Evolutionary conservation across 352 stramenopile species (phyloP), one percentile per base, ranked within the genome.

Genomic region (Globisporangium abappressorium): DNA sequence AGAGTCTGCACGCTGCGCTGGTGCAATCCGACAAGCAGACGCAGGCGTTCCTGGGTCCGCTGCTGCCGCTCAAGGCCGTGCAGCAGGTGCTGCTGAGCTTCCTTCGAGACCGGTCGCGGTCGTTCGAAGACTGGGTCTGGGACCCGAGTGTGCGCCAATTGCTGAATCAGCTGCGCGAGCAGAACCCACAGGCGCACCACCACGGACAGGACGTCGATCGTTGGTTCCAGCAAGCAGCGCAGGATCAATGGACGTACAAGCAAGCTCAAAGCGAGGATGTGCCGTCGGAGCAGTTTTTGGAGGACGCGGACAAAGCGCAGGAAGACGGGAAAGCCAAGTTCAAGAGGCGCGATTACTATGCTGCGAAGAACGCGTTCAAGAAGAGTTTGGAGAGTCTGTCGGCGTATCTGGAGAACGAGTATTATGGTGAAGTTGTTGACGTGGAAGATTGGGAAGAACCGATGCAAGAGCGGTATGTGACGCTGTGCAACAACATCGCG

Each of bases 111-210:
- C 5, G 57, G 20, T 84, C 77, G 38, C 78, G 81, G 15, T 76
- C 76, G 38, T 92, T 95, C 60, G 76, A 85, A 56, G 84, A 94
- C 62, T 91, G 86, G 79, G 76, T 95, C 1, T 93, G 84, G 85
- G 85, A 95, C 58, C 74, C 84, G 0, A 69, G 72, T 12, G 79
- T 89, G 33, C 85, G 76, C 11, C 73, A 89, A 53, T 75, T 89
- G 24, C 72, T 95, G 11, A 28, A 74, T 0, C 69, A 71, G 5
- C 73, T 95, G 63, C 77, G 82, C 24, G 66, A 74, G 14, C 69
- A 77, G 55, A 70, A 78, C 14, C 75, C 76, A 2, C 69, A 69
- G 53, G 51, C 56, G 7, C 71, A 78, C 22, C 41, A 74, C 33
- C 68, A 80, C 20, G 65, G 54, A 2, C 46, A 74, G n/a, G 54